Evolutionary conservation across 2,329 filamentous ascomycete genomes (phyloP).

Genomic region (Davidsoniella australis): DNA sequence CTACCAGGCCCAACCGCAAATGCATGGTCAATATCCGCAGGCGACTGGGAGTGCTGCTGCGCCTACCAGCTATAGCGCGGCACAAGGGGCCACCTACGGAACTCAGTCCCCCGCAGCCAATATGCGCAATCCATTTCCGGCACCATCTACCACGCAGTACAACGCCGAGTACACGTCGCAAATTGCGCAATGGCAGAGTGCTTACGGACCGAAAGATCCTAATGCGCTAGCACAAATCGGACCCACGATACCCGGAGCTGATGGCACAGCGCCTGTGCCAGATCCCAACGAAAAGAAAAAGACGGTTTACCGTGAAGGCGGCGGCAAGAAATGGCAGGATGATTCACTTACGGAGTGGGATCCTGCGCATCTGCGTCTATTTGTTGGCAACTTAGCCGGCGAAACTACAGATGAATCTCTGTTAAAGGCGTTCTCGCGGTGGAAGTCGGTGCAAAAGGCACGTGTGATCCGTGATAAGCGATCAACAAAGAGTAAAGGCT

Average conservation of each 20-base stretch:
- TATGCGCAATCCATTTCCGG: slow-evolving; percentile 67
- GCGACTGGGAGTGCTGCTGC: slow-evolving; percentile 15
- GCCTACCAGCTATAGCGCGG: slow-evolving; percentile 2
- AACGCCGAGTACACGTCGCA: slow-evolving; percentile 45
- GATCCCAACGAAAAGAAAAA: slow-evolving; percentile 45
- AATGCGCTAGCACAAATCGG: slow-evolving; percentile 20
- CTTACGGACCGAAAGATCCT: slow-evolving; percentile 54
- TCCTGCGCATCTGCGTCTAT: slow-evolving; percentile 80
- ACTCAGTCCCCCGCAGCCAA: background rate
- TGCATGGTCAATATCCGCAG: slow-evolving; percentile 2
- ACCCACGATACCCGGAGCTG: slow-evolving; percentile 22
- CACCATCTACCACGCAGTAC: slow-evolving; percentile 29
- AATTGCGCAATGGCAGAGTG: slow-evolving; percentile 88
- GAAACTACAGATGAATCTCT: slow-evolving; percentile 95
- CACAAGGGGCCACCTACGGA: background rate
- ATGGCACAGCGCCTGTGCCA: slow-evolving; percentile 20
- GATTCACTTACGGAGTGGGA: slow-evolving; percentile 86
- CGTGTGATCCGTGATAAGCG: slow-evolving; percentile 90
- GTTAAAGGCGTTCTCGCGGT: slow-evolving; percentile 81
- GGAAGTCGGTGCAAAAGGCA: slow-evolving; percentile 77
- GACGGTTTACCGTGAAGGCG: slow-evolving; percentile 76
- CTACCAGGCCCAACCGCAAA: background rate
- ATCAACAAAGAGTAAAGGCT: slow-evolving; percentile 90
- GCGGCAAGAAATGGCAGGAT: slow-evolving; percentile 87
- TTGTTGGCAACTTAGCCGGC: slow-evolving; percentile 90